phyloP scores from a whole-genome alignment of 345 rosid genomes.

The Limnanthes douglasii region DNA sequence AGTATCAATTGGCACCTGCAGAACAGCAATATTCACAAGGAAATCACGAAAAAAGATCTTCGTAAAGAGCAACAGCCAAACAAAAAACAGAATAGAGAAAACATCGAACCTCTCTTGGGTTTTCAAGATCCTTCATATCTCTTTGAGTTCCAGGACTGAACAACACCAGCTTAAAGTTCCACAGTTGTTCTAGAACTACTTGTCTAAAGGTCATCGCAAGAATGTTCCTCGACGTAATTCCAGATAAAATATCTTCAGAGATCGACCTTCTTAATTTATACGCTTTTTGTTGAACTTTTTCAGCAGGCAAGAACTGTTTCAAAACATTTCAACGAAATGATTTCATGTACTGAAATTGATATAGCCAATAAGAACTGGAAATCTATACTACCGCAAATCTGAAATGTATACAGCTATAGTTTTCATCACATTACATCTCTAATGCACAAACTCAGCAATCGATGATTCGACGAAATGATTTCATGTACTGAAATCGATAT shows the following conservation, averaged over 20 bases:
- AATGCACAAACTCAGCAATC: slow-evolving; percentile 1
- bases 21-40: slow-evolving; percentile 18
- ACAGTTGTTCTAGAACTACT: slow-evolving; percentile 61
- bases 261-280: slow-evolving; percentile 25
- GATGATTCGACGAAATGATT: not conserved
- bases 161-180: slow-evolving; percentile 59
- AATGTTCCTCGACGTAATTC: slow-evolving; percentile 36
- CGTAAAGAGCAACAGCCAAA: not conserved
- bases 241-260: slow-evolving; percentile 24
- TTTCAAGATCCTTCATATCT: slow-evolving; percentile 50
- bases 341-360: not conserved
- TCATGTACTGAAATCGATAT: not conserved
- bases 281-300: slow-evolving; percentile 67
- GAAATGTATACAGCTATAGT: too few relatives aligned
- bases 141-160: slow-evolving; percentile 59
- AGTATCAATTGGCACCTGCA: slow-evolving; percentile 34
- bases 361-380: not conserved
- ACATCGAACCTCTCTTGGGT: slow-evolving; percentile 66
- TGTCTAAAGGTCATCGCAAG: slow-evolving; percentile 88
- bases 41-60: slow-evolving; percentile 13
- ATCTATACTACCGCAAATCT: not conserved
- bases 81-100: slow-evolving; percentile 4
- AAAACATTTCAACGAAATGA: not conserved
- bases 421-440: slow-evolving; percentile 4
- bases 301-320: slow-evolving; percentile 71